phyloP scores from a whole-genome alignment of 163 green algal species.

The Scenedesmus sp. region DNA sequence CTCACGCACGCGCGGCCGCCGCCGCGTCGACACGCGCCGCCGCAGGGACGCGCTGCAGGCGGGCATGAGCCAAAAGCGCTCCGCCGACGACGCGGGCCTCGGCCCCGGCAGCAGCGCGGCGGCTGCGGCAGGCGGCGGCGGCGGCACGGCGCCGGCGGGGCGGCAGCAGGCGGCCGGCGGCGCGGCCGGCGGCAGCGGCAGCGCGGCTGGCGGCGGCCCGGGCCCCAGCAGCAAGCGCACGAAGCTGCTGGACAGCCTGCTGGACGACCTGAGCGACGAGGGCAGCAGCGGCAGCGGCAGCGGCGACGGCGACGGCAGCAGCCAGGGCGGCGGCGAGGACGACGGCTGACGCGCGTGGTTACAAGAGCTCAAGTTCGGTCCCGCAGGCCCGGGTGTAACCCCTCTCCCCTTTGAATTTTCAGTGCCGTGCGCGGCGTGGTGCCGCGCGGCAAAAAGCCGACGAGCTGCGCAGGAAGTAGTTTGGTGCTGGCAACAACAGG shows the following conservation, averaged over 20 bases:
- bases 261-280: constrained; percentile 18
- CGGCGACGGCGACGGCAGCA: background rate
- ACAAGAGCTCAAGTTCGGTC: no score
- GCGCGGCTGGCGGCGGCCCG: background rate
- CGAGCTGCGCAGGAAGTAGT: no score
- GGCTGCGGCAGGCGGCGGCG: background rate
- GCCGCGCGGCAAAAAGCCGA: no score
- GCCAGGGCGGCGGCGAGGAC: background rate
- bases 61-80: constrained; percentile 37
- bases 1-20: background rate
- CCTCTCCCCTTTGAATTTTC: no score
- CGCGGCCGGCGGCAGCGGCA: background rate
- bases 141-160: no score
- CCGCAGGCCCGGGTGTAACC: no score
- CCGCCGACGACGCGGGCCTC: constrained; percentile 10
- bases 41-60: constrained; percentile 36
- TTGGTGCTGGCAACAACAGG: no score
- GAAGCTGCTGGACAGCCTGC: constrained; percentile 36
- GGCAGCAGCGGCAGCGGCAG: constrained; percentile 15
- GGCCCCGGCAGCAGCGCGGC: constrained; percentile 3
- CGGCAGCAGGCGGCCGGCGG: background rate
- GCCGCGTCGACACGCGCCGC: background rate
- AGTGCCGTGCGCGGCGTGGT: no score
- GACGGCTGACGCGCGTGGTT: no score
- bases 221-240: constrained; percentile 8